phyloP scores from a whole-genome alignment of 176 grass and related monocot species.

The Luzula sylvatica region DNA sequence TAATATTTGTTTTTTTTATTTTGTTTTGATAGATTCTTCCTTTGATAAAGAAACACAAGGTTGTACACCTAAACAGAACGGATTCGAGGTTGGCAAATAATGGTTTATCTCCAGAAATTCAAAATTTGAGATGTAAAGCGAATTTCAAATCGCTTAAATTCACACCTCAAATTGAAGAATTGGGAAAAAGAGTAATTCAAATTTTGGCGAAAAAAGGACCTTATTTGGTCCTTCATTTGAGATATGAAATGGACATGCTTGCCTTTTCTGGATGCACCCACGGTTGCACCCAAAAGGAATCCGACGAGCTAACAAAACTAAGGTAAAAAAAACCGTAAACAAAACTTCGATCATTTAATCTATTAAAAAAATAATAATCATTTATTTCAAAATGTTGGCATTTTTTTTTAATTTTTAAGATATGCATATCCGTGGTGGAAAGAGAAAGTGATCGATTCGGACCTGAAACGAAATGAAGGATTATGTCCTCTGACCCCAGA shows the following conservation, averaged over 20 bases:
- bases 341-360: neutral
- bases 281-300: slow-evolving; percentile 76
- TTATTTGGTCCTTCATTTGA: slow-evolving; percentile 88
- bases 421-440: slow-evolving; percentile 99
- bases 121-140: slow-evolving; percentile 74
- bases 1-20: slow-evolving; percentile 13
- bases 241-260: slow-evolving; percentile 99
- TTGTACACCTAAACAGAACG: slow-evolving; percentile 82
- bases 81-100: slow-evolving; percentile 92
- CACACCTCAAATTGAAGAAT: slow-evolving; percentile 78
- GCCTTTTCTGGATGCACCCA: slow-evolving; percentile 94
- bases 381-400: no score
- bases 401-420: slow-evolving; percentile 28
- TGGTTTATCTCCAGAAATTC: slow-evolving; percentile 65
- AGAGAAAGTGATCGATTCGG: slow-evolving; percentile 78
- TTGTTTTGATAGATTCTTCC: slow-evolving; percentile 64
- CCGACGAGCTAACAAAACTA: slow-evolving; percentile 74
- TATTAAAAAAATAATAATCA: neutral
- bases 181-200: slow-evolving; percentile 59
- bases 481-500: slow-evolving; percentile 87
- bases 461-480: slow-evolving; percentile 78
- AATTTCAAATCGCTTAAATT: slow-evolving; percentile 75
- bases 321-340: slow-evolving; percentile 32
- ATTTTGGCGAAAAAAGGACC: slow-evolving; percentile 73
- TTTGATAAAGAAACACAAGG: slow-evolving; percentile 60